These are phyloP conservation scores for Moesziomyces sp. DNA, from an alignment of 1,284 basidiomycete genomes.

Conservation along the genomic window DNA sequence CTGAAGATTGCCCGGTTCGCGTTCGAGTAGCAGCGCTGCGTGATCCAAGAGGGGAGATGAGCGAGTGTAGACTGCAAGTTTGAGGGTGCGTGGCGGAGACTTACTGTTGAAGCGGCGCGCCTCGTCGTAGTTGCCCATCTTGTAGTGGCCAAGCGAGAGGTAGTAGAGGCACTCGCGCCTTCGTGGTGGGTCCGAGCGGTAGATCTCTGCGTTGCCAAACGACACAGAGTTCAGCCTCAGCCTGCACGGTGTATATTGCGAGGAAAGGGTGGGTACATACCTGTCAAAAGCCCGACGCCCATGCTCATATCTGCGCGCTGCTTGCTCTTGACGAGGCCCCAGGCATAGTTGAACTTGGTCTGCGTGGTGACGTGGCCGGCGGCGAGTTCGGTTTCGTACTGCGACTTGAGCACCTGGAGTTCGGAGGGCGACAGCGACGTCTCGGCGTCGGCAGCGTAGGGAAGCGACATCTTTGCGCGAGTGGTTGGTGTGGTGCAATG, in stretches of 20 bases:
- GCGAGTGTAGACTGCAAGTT: background rate
- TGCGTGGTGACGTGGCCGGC: slow-evolving; percentile 88
- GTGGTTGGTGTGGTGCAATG: too few species aligned
- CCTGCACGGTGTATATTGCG: too few species aligned
- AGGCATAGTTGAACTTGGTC: slow-evolving; percentile 96
- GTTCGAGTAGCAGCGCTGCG: slow-evolving; percentile 84
- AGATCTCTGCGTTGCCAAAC: slow-evolving; percentile 75
- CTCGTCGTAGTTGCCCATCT: slow-evolving; percentile 94
- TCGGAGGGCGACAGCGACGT: slow-evolving; percentile 88
- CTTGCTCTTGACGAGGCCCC: slow-evolving; percentile 73
- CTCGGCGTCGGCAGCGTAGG: slow-evolving; percentile 94
- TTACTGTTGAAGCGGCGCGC: slow-evolving; percentile 91
- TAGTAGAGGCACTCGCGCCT: slow-evolving; percentile 97
- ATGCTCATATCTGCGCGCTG: slow-evolving; percentile 72
- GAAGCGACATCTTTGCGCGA: slow-evolving; percentile 70
- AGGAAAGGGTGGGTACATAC: too few species aligned
- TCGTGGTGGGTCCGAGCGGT: slow-evolving; percentile 85
- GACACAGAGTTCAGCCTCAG: too few species aligned
- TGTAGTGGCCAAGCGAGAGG: slow-evolving; percentile 94
- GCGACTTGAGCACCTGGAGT: slow-evolving; percentile 83
- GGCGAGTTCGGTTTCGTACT: slow-evolving; percentile 87
- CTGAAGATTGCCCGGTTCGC: slow-evolving; percentile 94
- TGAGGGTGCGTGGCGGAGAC: slow-evolving; percentile 54
- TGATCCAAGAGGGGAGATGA: background rate
- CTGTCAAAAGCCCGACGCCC: slow-evolving; percentile 84